Conservation (phyloP, 305 asterid species). For the Salvia sclarea region DNA sequence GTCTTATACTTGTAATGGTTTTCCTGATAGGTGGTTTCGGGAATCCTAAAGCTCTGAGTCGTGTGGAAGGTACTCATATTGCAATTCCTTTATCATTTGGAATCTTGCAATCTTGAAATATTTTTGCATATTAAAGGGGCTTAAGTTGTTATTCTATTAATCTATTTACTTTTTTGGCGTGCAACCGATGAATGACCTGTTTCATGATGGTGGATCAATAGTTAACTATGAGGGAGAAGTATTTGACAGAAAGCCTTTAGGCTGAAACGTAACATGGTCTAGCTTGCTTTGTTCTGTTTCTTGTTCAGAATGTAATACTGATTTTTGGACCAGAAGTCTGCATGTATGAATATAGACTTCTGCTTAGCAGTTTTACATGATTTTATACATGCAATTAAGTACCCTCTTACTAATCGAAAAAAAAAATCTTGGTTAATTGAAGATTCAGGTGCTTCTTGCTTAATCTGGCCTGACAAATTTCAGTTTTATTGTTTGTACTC, state of each 20-base stretch:
- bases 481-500: background rate
- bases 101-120: background rate
- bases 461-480: background rate
- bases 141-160: background rate
- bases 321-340: background rate
- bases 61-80: constrained; percentile 44
- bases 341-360: background rate
- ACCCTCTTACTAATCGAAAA: constrained; percentile 3
- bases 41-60: constrained; percentile 31
- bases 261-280: background rate
- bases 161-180: background rate
- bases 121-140: background rate
- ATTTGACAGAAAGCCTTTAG: background rate
- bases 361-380: constrained; percentile 7
- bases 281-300: constrained; percentile 1
- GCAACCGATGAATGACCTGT: constrained; percentile 8
- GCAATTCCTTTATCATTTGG: background rate
- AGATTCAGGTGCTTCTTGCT: background rate
- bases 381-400: background rate
- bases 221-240: constrained; percentile 6
- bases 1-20: constrained; percentile 19
- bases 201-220: constrained; percentile 1
- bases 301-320: background rate
- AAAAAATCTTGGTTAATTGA: background rate
- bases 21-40: constrained; percentile 40